Evolutionary conservation across 768 basidiomycete genomes (phyloP), one percentile per base, ranked within the genome.

Genomic region (Astraeus odoratus): DNA sequence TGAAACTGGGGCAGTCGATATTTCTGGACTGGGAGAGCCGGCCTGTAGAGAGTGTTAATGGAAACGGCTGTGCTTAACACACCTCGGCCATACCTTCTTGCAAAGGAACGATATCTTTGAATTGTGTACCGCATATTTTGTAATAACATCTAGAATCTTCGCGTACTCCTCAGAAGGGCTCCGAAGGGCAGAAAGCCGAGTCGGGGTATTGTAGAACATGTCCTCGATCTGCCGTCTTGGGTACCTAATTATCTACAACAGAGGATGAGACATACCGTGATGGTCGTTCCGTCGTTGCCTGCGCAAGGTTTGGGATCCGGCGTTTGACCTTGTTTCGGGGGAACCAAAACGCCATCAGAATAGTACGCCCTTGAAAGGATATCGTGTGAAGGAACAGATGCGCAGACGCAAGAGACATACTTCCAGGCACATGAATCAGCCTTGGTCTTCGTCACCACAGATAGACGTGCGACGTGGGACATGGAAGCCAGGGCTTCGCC

Each of bases 401-500:
- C n/a, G 12, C 22, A 13, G 33, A 18, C 12, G 0, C 1, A 36
- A 29, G 31, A 3, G n/a, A 20, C 93, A 62, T 59, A 96, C 95
- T 84, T 96, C 90, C 91, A 97, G 5, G 92, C 95, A 63, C 86
- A 91, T 2, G 73, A 65, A 31, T 92, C 90, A 0, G 69, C 57
- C 58, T 78, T 86, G 0, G 86, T 91, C 69, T 97, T 98, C 5
- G 92, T 96, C n/a, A 87, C 67, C 8, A 98, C 86, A 15, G 81
- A 80, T 44, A 99, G 71, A 60, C 86, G 87, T 1, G 93, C 83
- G 31, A 95, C 90, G 65, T 96, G 92, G 4, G 91, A 94, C 48
- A 99, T 90, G 10, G 91, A 94, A 2, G 95, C 96, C 39, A 99
- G 68, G 0, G 96, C 96, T 67, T 99, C 96, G 23, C 96, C 95